Base-by-base conservation (phyloP, 2,329 filamentous ascomycete genomes). In the Hypocreales sp. region DNA sequence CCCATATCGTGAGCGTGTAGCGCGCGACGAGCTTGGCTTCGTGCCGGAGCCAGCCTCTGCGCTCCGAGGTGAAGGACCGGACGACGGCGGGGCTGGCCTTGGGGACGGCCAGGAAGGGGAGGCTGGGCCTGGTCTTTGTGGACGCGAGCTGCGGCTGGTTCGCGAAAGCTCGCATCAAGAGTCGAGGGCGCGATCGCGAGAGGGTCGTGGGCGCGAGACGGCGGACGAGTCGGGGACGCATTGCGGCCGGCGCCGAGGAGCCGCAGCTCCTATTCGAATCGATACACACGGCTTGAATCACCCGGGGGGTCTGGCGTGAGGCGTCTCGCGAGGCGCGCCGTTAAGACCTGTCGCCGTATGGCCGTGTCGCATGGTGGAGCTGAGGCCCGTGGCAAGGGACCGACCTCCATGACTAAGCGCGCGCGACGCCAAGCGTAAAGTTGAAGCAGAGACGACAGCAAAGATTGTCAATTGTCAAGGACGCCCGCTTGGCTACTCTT, bases 1-100 rank as follows among this genome's bases (percentile, higher is more conserved):
- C 65, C 63, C 74, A 86, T 22, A 80, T 50, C 16, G 69, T 62
- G n/a, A 64, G 41, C 0, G 67, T 74, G 47, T 72, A 82, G 37
- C 79, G 80, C 18, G 74, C 56, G 22, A 74, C 76, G 17, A 79
- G 61, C 41, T 70, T 71, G 25, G 81, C 60, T 41, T 87, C 79
- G 36, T 78, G 64, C 35, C 69, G 75, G 31, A 86, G 58, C 59
- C 74, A 82, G 35, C 61, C 57, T 37, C 72, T 77, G 35, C 72
- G 72, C 46, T 84, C 77, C 0, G 81, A 92, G n/a, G 79, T 83
- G 33, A 92, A 67, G 34, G 80, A 69, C 28, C 86, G 76, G 4
- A 69, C 67, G 20, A 76, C 58, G 23, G 70, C 60, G 17, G 58
- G 59, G 26, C 67, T 63, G 26, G 61, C 47, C 22, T 52, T 39